Evolutionary conservation across 108 stramenopile species (phyloP).

Genomic region (Pseudonitzschia multiseries): DNA sequence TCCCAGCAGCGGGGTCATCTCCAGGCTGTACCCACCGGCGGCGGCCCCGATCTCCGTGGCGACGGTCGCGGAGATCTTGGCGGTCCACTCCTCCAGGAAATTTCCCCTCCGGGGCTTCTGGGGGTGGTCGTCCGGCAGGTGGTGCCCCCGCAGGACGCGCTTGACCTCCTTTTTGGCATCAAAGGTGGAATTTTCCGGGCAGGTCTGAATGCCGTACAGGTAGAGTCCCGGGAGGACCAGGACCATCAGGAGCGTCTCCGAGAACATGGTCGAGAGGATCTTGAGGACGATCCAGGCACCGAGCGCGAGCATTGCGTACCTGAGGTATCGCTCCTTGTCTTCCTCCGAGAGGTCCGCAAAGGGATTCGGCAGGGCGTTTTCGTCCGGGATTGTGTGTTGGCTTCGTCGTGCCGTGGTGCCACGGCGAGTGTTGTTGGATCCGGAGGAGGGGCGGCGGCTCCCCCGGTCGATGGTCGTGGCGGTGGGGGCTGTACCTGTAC

Average conservation of each 20-base stretch:
- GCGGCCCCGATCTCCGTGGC: slow-evolving; percentile 59
- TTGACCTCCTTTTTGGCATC: slow-evolving; percentile 80
- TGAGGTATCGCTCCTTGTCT: slow-evolving; percentile 12
- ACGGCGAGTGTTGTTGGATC: too few relatives aligned
- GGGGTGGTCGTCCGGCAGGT: slow-evolving; percentile 68
- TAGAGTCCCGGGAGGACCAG: slow-evolving; percentile 45
- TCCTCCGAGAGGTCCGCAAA: slow-evolving; percentile 16
- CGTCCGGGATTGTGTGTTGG: not conserved
- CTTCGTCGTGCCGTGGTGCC: not conserved
- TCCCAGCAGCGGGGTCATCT: slow-evolving; percentile 32
- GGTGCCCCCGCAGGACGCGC: slow-evolving; percentile 71
- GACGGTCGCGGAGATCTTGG: slow-evolving; percentile 60
- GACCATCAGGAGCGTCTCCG: not conserved
- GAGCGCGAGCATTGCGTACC: slow-evolving; percentile 13
- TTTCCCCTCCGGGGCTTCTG: slow-evolving; percentile 53
- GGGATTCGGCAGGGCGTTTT: not conserved
- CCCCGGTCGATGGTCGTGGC: not conserved
- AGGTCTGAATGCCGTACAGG: slow-evolving; percentile 54
- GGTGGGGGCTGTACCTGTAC: not conserved
- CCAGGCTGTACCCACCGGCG: slow-evolving; percentile 56
- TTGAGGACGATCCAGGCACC: not conserved
- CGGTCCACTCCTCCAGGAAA: slow-evolving; percentile 52
- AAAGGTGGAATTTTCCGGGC: slow-evolving; percentile 59
- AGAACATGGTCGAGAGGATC: slow-evolving; percentile 1
- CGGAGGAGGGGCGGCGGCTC: not conserved